Conservation (phyloP, 1,284 basidiomycete genomes). For the Coriolopsis trogii region DNA sequence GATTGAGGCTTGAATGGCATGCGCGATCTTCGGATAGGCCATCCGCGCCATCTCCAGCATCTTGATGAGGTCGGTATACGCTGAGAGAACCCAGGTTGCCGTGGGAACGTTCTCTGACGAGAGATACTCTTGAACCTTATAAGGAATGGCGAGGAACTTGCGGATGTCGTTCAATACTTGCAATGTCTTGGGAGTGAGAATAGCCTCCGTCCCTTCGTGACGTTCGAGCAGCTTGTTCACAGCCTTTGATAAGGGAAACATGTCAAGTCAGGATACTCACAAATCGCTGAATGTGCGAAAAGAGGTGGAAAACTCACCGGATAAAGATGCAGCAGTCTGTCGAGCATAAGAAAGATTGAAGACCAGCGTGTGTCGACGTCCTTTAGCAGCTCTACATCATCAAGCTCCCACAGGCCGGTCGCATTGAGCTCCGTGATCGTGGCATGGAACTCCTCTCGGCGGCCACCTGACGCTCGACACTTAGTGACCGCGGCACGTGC, state of each 20-base stretch:
- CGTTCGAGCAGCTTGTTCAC: background rate
- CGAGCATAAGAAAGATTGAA: conserved; percentile 34
- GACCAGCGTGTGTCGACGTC: conserved; percentile 35
- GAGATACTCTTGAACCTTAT: background rate
- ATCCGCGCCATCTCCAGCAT: background rate
- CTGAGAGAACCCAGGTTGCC: background rate
- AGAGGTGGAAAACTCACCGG: background rate
- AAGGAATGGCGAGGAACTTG: background rate
- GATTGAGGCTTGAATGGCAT: conserved; percentile 10
- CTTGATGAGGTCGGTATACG: background rate
- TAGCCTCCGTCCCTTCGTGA: background rate
- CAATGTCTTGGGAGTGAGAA: background rate
- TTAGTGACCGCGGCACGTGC: no score
- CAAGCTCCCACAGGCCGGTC: conserved; percentile 18
- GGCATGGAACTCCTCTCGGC: background rate
- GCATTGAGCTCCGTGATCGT: background rate
- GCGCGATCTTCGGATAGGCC: conserved; percentile 3
- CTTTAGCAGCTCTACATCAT: conserved; percentile 21
- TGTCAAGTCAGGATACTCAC: background rate
- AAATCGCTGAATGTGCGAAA: background rate
- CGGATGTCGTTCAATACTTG: background rate
- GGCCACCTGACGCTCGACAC: background rate
- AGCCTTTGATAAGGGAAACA: background rate
- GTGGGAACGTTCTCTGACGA: background rate
- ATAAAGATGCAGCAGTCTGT: conserved; percentile 27